Base-by-base conservation (phyloP, 2,329 filamentous ascomycete species). In the Diatrype stigma region DNA sequence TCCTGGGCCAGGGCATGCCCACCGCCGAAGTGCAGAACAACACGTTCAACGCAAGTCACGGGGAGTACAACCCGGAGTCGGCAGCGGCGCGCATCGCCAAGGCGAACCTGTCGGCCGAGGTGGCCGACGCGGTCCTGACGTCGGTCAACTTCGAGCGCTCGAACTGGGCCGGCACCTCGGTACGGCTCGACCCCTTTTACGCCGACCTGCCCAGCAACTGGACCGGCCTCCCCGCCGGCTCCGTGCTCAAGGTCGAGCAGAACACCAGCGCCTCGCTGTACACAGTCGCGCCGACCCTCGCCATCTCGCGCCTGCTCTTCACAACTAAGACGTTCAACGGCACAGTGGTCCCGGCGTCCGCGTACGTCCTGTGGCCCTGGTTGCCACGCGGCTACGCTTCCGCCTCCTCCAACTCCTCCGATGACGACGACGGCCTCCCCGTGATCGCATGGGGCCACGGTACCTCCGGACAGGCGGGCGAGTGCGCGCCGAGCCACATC, bases 321-420 rank as follows among this genome's bases (percentile, higher is more conserved):
- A 53, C 51, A n/a, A 48, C 51, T 5, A 42, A 46, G 42, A 53
- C 44, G 2, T 16, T 48, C 32, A 53, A 51, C 23, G 51, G 48
- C 8, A 50, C 37, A 19, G 42, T 46, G 26, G n/a, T 53, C 11
- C 51, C 51, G 6, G 51, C 51, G 4, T 53, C 51, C 8, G 48
- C 51, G 7, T 45, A 45, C 19, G 51, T 53, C 22, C 26, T 53
- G 4, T 53, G 48, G 51, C 51, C 51, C 14, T 53, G 37, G 26
- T 14, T 46, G 12, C 51, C 51, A 12, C 34, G 38, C 7, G 23
- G 40, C 12, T 53, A 51, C 34, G 28, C 16, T 16, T 5, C 12
- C 5, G 34, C 6, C 6, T 14, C 38, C 5, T n/a, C 19, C 19
- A 14, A 37, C 12, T 47, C 46, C 14, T 34, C 30, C 30, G 30